These are phyloP conservation scores for Petunia secreta DNA, from an alignment of 257 asterid species.

Conservation along the genomic window DNA sequence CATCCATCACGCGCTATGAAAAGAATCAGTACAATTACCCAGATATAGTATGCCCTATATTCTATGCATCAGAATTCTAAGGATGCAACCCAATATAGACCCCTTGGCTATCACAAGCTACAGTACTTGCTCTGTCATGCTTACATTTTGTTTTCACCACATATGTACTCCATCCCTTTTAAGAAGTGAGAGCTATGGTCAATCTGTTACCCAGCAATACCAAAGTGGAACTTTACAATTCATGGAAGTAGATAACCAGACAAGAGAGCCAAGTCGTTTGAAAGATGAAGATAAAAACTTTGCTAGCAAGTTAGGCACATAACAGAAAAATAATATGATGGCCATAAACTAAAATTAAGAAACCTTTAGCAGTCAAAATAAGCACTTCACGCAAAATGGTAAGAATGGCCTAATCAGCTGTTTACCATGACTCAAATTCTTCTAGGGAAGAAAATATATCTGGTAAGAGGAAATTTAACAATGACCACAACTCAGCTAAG, in stretches of 20 bases:
- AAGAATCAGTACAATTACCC: slow-evolving; percentile 6
- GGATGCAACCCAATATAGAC: not conserved
- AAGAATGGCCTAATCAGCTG: not conserved
- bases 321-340: not conserved
- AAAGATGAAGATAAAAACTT: not conserved
- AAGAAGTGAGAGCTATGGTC: not conserved
- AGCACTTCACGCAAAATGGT: slow-evolving; percentile 17
- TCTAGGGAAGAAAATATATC: slow-evolving; percentile 90
- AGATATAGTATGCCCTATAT: slow-evolving; percentile 13
- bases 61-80: not conserved
- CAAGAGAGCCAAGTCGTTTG: not conserved
- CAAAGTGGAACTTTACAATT: not conserved
- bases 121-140: not conserved
- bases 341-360: not conserved
- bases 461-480: slow-evolving; percentile 94
- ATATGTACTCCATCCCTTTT: slow-evolving; percentile 4
- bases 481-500: slow-evolving; percentile 97
- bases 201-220: not conserved
- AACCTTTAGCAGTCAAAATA: not conserved
- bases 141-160: not conserved
- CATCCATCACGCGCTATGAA: not conserved
- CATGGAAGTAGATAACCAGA: slow-evolving; percentile 13
- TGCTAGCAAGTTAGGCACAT: not conserved
- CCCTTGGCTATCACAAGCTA: slow-evolving; percentile 12
- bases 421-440: slow-evolving; percentile 98